phyloP scores from a whole-genome alignment of 2,329 filamentous ascomycete genomes.

The Myriangium duriaei region DNA sequence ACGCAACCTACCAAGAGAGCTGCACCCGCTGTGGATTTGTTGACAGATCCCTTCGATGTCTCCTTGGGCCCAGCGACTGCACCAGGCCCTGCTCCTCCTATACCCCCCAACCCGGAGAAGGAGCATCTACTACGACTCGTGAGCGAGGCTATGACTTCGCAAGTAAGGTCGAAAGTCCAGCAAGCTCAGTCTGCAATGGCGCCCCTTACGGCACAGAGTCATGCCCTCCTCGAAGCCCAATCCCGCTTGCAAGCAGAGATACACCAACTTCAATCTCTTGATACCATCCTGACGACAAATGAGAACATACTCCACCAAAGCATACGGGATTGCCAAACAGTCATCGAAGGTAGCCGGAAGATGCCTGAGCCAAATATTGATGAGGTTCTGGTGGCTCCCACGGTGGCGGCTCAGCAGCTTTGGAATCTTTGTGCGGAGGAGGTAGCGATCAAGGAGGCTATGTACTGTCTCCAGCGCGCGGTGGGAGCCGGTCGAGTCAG shows the following conservation, averaged over 20 bases:
- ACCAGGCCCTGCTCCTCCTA: conserved; percentile 59
- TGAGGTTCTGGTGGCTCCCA: conserved; percentile 84
- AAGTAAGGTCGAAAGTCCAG: conserved; percentile 54
- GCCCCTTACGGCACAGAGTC: conserved; percentile 65
- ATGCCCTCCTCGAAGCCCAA: conserved; percentile 60
- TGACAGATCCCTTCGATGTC: conserved; percentile 51
- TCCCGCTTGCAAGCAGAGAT: conserved; percentile 62
- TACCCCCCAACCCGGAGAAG: conserved; percentile 92
- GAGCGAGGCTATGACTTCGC: conserved; percentile 53
- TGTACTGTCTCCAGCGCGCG: conserved; percentile 67
- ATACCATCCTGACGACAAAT: conserved; percentile 61
- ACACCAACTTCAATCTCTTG: conserved; percentile 55
- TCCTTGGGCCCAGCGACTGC: conserved; percentile 39
- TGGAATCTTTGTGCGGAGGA: conserved; percentile 86
- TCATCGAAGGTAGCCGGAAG: conserved; percentile 59
- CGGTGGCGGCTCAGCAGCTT: conserved; percentile 82
- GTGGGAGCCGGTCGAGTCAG: conserved; percentile 60
- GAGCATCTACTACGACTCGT: conserved; percentile 72
- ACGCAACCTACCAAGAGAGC: conserved; percentile 21
- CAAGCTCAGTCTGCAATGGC: conserved; percentile 65
- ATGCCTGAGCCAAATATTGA: conserved; percentile 68
- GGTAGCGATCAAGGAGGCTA: conserved; percentile 69
- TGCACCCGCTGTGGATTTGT: conserved; percentile 38
- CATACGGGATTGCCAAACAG: conserved; percentile 63
- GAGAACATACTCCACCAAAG: conserved; percentile 65